These are phyloP conservation scores for Isatis lusitanica DNA, from an alignment of 441 rosid species.

Conservation along the genomic window DNA sequence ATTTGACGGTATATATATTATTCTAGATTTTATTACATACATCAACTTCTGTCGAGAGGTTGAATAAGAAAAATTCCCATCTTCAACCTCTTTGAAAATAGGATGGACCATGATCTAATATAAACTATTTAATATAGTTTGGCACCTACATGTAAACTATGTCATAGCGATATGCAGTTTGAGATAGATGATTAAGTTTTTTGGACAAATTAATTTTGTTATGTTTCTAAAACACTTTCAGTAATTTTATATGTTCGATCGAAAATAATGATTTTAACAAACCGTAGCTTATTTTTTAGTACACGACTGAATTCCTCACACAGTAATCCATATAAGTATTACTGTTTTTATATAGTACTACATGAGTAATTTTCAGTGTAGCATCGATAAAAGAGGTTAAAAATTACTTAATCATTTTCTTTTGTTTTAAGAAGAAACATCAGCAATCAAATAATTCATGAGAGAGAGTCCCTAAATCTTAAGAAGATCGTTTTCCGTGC, in stretches of 20 bases:
- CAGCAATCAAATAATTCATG: conserved; percentile 20
- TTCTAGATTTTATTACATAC: neutral
- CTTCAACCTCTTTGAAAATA: neutral
- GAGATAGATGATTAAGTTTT: neutral
- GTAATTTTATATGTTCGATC: neutral
- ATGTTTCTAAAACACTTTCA: neutral
- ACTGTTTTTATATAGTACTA: too few relatives aligned
- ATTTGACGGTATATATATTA: neutral
- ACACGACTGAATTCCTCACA: neutral
- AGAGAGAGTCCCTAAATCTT: neutral
- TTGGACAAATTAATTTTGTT: neutral
- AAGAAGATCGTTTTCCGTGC: conserved; percentile 27
- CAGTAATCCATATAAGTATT: too few relatives aligned
- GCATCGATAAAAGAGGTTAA: neutral
- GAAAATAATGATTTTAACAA: neutral
- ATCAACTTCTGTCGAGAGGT: neutral
- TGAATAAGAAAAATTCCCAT: conserved; percentile 2
- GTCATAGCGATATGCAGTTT: neutral
- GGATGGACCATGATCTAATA: conserved; percentile 11
- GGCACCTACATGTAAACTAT: too few relatives aligned
- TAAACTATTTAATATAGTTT: neutral
- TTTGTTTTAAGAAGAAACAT: neutral
- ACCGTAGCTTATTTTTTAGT: neutral
- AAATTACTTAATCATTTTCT: neutral
- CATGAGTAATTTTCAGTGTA: neutral